Evolutionary conservation across 495 filamentous ascomycete genomes (phyloP).

Genomic region (Choiromyces venosus): DNA sequence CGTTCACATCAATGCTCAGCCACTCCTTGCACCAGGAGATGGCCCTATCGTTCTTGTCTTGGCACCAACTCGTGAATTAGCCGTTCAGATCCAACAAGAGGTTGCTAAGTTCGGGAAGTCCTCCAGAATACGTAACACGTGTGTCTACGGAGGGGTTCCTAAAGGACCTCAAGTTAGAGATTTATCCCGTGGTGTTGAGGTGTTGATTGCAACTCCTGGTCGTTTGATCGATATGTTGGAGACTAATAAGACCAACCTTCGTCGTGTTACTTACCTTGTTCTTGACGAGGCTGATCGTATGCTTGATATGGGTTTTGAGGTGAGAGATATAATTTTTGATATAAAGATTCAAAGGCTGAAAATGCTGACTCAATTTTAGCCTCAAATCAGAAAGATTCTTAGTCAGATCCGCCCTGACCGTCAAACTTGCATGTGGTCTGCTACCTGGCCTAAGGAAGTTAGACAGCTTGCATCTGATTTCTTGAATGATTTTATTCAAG

Average conservation of each 20-base stretch:
- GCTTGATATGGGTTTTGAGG: conserved; percentile 89
- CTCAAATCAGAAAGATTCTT: conserved; percentile 54
- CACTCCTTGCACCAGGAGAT: conserved; percentile 91
- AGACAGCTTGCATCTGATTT: conserved; percentile 92
- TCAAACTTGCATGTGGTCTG: conserved; percentile 99
- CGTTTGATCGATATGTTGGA: conserved; percentile 98
- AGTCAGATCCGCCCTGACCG: conserved; percentile 95
- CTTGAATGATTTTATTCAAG: conserved; percentile 93
- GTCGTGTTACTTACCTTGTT: conserved; percentile 91
- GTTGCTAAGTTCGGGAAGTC: conserved; percentile 96
- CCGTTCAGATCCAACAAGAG: conserved; percentile 94
- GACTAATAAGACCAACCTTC: conserved; percentile 93
- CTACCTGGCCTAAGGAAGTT: conserved; percentile 99
- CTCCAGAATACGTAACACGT: conserved; percentile 96
- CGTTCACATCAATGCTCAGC: conserved; percentile 98
- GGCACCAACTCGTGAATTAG: conserved; percentile 92
- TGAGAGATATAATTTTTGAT: neutral
- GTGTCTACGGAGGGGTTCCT: conserved; percentile 97
- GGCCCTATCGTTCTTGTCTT: conserved; percentile 94
- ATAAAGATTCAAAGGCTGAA: conserved; percentile 74
- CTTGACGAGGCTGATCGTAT: conserved; percentile 87
- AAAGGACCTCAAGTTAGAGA: conserved; percentile 95
- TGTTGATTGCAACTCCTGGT: conserved; percentile 92
- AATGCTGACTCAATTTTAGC: conserved; percentile 1
- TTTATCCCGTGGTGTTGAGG: conserved; percentile 77